phyloP scores from a whole-genome alignment of 345 rosid genomes.

The Pelargonium nanum region DNA sequence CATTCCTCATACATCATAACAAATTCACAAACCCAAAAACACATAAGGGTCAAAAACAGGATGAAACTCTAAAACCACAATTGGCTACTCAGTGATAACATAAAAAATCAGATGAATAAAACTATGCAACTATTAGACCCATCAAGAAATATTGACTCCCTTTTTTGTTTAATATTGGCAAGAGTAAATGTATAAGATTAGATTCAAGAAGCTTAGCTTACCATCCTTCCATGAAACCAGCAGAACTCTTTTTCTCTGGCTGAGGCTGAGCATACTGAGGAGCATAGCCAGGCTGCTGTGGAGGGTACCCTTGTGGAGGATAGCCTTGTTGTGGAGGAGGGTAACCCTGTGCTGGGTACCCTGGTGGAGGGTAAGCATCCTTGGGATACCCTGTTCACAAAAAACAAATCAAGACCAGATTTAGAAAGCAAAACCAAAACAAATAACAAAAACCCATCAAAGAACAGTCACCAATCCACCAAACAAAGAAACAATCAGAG shows the following conservation, averaged over 20 bases:
- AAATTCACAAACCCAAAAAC: no score
- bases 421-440: constrained; percentile 1
- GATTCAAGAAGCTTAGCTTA: constrained; percentile 17
- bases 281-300: constrained; percentile 16
- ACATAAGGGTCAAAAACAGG: neutral
- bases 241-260: constrained; percentile 26
- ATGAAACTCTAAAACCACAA: neutral
- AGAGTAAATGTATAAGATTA: constrained; percentile 8
- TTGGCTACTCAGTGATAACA: neutral
- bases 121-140: neutral
- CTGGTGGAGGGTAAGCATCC: constrained; percentile 66
- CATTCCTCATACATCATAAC: no score
- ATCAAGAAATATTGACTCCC: neutral
- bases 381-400: constrained; percentile 83
- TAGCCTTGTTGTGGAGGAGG: constrained; percentile 4
- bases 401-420: constrained; percentile 40
- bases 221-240: constrained; percentile 77
- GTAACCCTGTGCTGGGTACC: constrained; percentile 40
- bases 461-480: no score
- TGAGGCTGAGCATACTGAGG: constrained; percentile 35
- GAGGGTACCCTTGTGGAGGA: constrained; percentile 31
- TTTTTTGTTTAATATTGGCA: neutral
- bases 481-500: no score
- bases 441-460: constrained; percentile 16
- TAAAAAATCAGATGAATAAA: neutral